phyloP scores from a whole-genome alignment of 2,329 filamentous ascomycete species.

The Thielaviopsis populi region DNA sequence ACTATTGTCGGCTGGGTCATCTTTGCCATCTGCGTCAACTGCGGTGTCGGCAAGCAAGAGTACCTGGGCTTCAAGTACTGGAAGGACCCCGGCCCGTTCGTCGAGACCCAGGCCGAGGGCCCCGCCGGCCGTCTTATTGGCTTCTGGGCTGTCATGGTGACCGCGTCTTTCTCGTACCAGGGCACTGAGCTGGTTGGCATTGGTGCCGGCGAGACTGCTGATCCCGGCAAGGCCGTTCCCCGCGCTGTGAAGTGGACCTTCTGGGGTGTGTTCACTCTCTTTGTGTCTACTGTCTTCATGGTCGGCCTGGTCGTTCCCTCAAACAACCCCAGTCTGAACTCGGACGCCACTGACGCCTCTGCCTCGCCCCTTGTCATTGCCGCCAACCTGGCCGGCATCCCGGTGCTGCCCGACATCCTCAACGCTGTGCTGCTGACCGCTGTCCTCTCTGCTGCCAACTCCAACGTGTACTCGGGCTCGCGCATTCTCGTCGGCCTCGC shows the following conservation, averaged over 20 bases:
- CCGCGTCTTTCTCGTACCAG: constrained; percentile 55
- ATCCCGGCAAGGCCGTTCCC: constrained; percentile 58
- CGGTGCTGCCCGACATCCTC: constrained; percentile 51
- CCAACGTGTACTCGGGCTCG: constrained; percentile 58
- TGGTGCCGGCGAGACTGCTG: constrained; percentile 60
- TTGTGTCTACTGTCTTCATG: constrained; percentile 51
- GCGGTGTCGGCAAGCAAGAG: constrained; percentile 52
- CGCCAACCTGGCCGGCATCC: constrained; percentile 45
- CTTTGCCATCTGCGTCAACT: constrained; percentile 60
- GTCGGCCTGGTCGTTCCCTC: constrained; percentile 57
- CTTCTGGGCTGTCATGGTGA: constrained; percentile 54
- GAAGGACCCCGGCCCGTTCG: constrained; percentile 52
- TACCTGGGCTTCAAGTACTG: constrained; percentile 63
- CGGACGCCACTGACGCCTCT: constrained; percentile 39
- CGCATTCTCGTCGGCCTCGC: constrained; percentile 54
- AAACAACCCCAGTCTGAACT: constrained; percentile 38
- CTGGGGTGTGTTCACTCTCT: constrained; percentile 58
- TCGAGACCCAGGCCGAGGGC: constrained; percentile 40
- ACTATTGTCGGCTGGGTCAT: constrained; percentile 63
- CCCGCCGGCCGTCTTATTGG: constrained; percentile 47
- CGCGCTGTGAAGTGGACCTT: constrained; percentile 60
- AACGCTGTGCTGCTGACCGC: constrained; percentile 66
- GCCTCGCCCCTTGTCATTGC: constrained; percentile 52
- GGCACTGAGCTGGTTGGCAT: constrained; percentile 65
- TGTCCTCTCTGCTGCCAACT: constrained; percentile 64